Percentiles rank a stretch among this genome's conserved stretches.
These are phyloP conservation scores for Epichloe glyceriae DNA, from an alignment of 2,329 filamentous ascomycete species.

Conservation along the genomic window DNA sequence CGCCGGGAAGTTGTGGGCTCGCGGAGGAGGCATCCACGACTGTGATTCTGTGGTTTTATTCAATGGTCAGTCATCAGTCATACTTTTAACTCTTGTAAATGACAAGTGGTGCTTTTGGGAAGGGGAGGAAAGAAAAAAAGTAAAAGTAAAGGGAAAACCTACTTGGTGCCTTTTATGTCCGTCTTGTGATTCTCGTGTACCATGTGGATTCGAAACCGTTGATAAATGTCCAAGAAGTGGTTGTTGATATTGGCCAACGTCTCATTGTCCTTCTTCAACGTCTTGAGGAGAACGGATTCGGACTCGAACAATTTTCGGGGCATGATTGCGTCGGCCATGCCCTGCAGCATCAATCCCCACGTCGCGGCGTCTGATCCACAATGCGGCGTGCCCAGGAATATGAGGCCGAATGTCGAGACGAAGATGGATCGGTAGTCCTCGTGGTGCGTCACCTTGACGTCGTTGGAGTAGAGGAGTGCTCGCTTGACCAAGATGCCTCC, in stretches of 20 bases:
- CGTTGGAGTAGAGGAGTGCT: constrained; percentile 54
- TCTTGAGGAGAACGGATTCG: constrained; percentile 54
- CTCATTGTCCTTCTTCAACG: constrained; percentile 62
- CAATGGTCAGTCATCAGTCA: no score
- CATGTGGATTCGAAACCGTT: constrained; percentile 61
- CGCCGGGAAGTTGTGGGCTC: constrained; percentile 54
- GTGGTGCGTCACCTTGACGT: constrained; percentile 43
- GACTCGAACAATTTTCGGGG: constrained; percentile 55
- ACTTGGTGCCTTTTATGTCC: constrained; percentile 50
- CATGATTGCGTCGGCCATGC: constrained; percentile 51
- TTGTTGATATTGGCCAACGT: constrained; percentile 62
- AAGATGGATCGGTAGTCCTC: constrained; percentile 56
- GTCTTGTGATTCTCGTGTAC: constrained; percentile 64
- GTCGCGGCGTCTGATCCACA: constrained; percentile 54
- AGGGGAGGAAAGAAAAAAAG: no score
- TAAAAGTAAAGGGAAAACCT: constrained; percentile 7
- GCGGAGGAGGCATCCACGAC: constrained; percentile 61
- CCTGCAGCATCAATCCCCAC: constrained; percentile 55
- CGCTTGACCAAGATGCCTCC: constrained; percentile 62
- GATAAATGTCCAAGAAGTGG: constrained; percentile 58
- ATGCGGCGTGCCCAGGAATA: constrained; percentile 69
- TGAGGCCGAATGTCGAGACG: constrained; percentile 61
- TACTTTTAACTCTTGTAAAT: no score
- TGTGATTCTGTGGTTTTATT: constrained; percentile 26
- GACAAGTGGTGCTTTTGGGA: no score